A percentile compares a stretch with the other conserved stretches of the same genome.
These are phyloP conservation scores for Massarina eburnea DNA, from an alignment of 2,329 filamentous ascomycete genomes.

Conservation along the genomic window DNA sequence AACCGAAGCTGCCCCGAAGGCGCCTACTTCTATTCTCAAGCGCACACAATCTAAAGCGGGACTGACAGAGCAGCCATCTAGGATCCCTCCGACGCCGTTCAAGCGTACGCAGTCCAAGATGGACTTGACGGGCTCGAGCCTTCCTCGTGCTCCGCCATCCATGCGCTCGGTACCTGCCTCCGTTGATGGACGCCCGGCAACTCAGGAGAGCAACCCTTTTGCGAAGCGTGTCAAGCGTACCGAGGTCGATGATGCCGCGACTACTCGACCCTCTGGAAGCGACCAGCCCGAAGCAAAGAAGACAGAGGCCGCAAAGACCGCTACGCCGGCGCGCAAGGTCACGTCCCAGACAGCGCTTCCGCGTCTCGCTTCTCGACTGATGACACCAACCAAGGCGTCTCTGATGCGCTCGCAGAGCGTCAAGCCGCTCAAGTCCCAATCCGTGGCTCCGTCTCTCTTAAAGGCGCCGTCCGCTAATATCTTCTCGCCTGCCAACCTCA, in stretches of 20 bases:
- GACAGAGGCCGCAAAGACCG: slow-evolving; percentile 10
- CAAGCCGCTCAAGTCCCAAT: slow-evolving; percentile 49
- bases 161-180: slow-evolving; percentile 29
- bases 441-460: slow-evolving; percentile 56
- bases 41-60: slow-evolving; percentile 60
- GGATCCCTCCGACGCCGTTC: slow-evolving; percentile 44
- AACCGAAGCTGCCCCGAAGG: slow-evolving; percentile 57
- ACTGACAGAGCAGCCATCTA: slow-evolving; percentile 59
- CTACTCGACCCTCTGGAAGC: slow-evolving; percentile 58
- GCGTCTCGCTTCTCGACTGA: slow-evolving; percentile 56
- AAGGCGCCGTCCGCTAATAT: slow-evolving; percentile 55
- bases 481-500: slow-evolving; percentile 34
- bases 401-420: slow-evolving; percentile 62
- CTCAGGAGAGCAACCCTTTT: slow-evolving; percentile 38
- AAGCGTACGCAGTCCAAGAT: slow-evolving; percentile 62
- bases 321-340: slow-evolving; percentile 30
- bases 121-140: slow-evolving; percentile 55
- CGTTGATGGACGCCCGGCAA: slow-evolving; percentile 26
- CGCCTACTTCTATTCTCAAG: slow-evolving; percentile 51
- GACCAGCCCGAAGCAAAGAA: slow-evolving; percentile 12
- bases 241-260: slow-evolving; percentile 69
- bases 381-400: slow-evolving; percentile 79
- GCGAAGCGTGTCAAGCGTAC: slow-evolving; percentile 73
- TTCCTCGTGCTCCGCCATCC: slow-evolving; percentile 42
- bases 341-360: slow-evolving; percentile 44